These are phyloP conservation scores for Durio zibethinus DNA, from an alignment of 345 rosid genomes.

Conservation along the genomic window DNA sequence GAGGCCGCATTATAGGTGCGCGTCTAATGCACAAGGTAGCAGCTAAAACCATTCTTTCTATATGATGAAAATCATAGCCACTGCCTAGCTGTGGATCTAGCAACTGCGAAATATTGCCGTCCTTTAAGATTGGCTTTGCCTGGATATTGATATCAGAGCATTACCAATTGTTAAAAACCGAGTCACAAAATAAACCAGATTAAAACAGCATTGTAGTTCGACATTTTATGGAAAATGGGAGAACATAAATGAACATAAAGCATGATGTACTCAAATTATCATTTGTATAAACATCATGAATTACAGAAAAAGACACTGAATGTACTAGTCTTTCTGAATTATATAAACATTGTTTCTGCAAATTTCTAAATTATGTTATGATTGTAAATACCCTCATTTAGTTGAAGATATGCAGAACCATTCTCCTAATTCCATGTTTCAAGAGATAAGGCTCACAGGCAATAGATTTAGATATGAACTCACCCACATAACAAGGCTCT, in stretches of 20 bases:
- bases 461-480: slow-evolving; percentile 24
- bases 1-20: slow-evolving; percentile 59
- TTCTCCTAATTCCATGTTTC: neutral
- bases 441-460: neutral
- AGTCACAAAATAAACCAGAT: neutral
- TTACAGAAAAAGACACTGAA: neutral
- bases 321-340: neutral
- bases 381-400: neutral
- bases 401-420: neutral
- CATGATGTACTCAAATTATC: neutral
- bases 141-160: slow-evolving; percentile 24
- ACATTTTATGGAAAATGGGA: neutral
- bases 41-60: slow-evolving; percentile 76
- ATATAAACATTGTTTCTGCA: neutral
- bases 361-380: neutral
- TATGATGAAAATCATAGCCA: slow-evolving; percentile 37
- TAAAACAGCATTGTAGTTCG: neutral
- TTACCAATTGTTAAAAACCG: neutral
- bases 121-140: slow-evolving; percentile 83
- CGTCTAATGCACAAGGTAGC: slow-evolving; percentile 78
- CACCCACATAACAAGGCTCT: slow-evolving; percentile 98
- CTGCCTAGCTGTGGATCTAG: slow-evolving; percentile 61
- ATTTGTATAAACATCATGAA: neutral
- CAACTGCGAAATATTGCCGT: slow-evolving; percentile 57
- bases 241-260: neutral